Conservation (phyloP, 1,139 yeast genomes). For the Saccharomycopsis hybrid region DNA sequence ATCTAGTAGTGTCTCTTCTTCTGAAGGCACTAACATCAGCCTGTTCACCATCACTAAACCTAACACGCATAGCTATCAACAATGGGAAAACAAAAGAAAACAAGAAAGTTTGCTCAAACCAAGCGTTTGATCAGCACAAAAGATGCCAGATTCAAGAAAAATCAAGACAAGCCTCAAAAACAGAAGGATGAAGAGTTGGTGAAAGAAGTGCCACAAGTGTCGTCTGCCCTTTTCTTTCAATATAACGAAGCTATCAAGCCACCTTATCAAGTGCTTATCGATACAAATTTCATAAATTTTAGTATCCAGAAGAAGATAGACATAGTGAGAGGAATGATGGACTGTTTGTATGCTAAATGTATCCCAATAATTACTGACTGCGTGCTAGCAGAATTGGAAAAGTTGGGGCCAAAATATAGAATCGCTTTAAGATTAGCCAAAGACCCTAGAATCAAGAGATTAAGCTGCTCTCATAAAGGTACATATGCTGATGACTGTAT, state of each 20-base stretch:
- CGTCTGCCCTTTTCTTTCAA: constrained; percentile 92
- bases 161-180: constrained; percentile 30
- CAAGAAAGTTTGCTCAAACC: constrained; percentile 91
- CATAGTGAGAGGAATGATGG: constrained; percentile 93
- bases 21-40: too few relatives aligned
- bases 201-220: constrained; percentile 87
- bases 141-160: constrained; percentile 55
- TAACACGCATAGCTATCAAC: constrained; percentile 2
- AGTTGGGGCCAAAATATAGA: constrained; percentile 88
- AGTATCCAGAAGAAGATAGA: constrained; percentile 94
- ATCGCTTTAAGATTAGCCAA: constrained; percentile 89
- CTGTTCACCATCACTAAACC: too few relatives aligned
- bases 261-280: constrained; percentile 91
- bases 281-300: constrained; percentile 94
- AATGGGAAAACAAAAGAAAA: constrained; percentile 97
- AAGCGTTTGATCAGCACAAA: constrained; percentile 73
- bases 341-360: constrained; percentile 87
- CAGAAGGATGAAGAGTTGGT: constrained; percentile 74
- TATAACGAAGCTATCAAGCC: constrained; percentile 92
- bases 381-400: constrained; percentile 96
- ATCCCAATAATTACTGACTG: constrained; percentile 95
- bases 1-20: too few relatives aligned
- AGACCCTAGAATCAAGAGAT: constrained; percentile 84
- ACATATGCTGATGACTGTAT: constrained; percentile 98
- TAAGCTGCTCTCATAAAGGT: constrained; percentile 88